A percentile compares a stretch with the other conserved stretches of the same genome.
phyloP scores from a whole-genome alignment of 139 green algal species.

The Micractinium sp. region DNA sequence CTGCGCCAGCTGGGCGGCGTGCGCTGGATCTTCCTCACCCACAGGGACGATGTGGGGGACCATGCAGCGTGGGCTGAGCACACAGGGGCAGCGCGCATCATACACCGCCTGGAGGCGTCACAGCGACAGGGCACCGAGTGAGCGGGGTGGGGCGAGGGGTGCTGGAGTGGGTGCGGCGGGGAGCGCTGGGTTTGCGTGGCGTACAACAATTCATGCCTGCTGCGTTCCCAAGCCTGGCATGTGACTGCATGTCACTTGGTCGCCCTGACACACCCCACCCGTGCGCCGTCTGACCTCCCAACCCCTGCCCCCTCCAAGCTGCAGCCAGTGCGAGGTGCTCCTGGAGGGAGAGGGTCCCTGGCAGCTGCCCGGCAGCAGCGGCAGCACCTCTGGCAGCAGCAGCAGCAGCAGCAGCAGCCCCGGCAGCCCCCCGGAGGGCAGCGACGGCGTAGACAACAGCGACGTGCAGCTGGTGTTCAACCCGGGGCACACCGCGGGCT shows the following conservation, averaged over 20 bases:
- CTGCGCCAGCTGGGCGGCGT: conserved; percentile 75
- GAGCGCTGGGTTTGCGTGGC: not conserved
- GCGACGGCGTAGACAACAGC: too few relatives aligned
- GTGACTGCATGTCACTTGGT: not conserved
- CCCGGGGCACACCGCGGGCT: conserved; percentile 78
- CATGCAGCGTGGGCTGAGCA: conserved; percentile 76
- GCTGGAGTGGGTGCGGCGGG: not conserved
- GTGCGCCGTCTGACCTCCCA: too few relatives aligned
- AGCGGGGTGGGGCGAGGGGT: conserved; percentile 36
- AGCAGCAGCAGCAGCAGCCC: not conserved
- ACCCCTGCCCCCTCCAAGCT: not conserved
- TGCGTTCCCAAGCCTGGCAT: not conserved
- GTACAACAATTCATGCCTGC: too few relatives aligned
- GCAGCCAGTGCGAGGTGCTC: conserved; percentile 66
- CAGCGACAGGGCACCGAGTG: conserved; percentile 55
- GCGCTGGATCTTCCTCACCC: conserved; percentile 80
- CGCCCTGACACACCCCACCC: too few relatives aligned
- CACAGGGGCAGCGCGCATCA: conserved; percentile 70
- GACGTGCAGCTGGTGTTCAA: conserved; percentile 73
- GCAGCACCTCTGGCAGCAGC: not conserved
- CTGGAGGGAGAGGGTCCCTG: conserved; percentile 73
- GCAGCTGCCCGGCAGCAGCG: conserved; percentile 40
- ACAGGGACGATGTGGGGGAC: conserved; percentile 85
- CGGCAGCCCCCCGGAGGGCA: too few relatives aligned
- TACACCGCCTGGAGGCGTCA: conserved; percentile 64